Evolutionary conservation across 495 filamentous ascomycete genomes (phyloP), one percentile per base, ranked within the genome.

Genomic region (Lasiosphaeria hispida): DNA sequence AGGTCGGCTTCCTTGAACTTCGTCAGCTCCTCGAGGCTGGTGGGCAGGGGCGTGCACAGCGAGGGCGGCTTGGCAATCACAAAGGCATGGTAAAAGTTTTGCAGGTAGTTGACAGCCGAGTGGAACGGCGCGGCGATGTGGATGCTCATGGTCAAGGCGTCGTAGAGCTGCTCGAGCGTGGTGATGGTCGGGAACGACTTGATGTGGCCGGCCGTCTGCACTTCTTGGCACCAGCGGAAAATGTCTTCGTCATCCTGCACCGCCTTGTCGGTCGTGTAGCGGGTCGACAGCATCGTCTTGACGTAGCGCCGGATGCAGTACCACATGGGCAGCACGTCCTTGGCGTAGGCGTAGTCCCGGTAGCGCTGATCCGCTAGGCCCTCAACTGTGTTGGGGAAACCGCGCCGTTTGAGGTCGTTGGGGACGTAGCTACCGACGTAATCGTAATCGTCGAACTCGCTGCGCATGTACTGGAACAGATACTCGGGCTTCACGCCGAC

Each of bases 81-180:
- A 49, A 80, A 80, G 36, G 58, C 50, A 23, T 76, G 72, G 67
- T 80, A 80, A 58, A 75, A 80, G 53, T 79, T 68, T 48, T 79
- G 77, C 1, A 80, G 68, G 60, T 80, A 80, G 59, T 80, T 80
- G 41, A 80, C 69, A 14, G 77, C 74, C 13, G 69, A 75, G 66
- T 80, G 78, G 57, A 73, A 78, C 0, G 77, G 77, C 3, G 78
- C 64, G 38, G 77, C 77, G 50, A 77, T 76, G 65, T 79, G 75
- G 63, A 80, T 79, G 69, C 75, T 78, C 77, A 80, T 80, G 18
- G 78, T 80, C 4, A 96, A 89, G 8, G 85, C 85, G 65, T 95
- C 89, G n/a, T 87, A 85, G 1, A 96, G 84, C 59, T 88, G 87
- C 47, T 89, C 87, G 10, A 91, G 86, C 23, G 96, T 76, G 61